These are phyloP conservation scores for Nigrospora oryzae DNA, from an alignment of 2,329 filamentous ascomycete genomes.

Conservation along the genomic window DNA sequence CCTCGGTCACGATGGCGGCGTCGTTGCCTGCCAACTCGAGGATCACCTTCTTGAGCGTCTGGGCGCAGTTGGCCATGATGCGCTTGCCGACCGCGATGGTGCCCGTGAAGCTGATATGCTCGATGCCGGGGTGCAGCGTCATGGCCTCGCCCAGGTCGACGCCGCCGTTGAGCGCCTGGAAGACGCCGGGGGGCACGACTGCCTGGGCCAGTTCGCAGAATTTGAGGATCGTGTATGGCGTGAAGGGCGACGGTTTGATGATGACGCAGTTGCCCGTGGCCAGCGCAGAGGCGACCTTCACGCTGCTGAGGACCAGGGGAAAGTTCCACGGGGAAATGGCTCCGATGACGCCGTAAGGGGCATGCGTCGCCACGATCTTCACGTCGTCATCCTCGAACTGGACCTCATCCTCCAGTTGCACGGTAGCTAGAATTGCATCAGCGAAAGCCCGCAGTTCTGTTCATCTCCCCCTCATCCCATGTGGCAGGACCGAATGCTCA, in stretches of 20 bases:
- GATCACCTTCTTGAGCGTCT: slow-evolving; percentile 44
- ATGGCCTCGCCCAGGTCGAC: slow-evolving; percentile 44
- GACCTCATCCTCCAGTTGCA: slow-evolving; percentile 34
- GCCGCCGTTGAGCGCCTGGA: slow-evolving; percentile 46
- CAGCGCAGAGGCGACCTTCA: slow-evolving; percentile 43
- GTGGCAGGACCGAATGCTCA: neutral
- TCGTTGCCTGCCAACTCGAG: slow-evolving; percentile 49
- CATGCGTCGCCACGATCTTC: slow-evolving; percentile 31
- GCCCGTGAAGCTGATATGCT: slow-evolving; percentile 52
- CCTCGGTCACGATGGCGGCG: slow-evolving; percentile 41
- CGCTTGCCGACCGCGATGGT: slow-evolving; percentile 40
- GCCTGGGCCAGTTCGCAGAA: slow-evolving; percentile 39
- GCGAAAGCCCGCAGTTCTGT: neutral
- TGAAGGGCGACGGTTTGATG: slow-evolving; percentile 50
- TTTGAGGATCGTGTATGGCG: slow-evolving; percentile 42
- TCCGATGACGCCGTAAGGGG: slow-evolving; percentile 39
- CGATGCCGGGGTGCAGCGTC: slow-evolving; percentile 43
- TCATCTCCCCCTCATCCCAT: neutral
- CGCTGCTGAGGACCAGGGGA: slow-evolving; percentile 33
- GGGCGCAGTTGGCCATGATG: slow-evolving; percentile 38
- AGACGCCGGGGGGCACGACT: slow-evolving; percentile 45
- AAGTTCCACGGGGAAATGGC: slow-evolving; percentile 57
- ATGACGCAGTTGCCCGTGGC: slow-evolving; percentile 47
- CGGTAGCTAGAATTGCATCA: slow-evolving; percentile 13
- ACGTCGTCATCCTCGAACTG: slow-evolving; percentile 35